Evolutionary conservation across 345 rosid genomes (phyloP), one percentile per base, ranked within the genome.

Genomic region (Gossypium anomalum): DNA sequence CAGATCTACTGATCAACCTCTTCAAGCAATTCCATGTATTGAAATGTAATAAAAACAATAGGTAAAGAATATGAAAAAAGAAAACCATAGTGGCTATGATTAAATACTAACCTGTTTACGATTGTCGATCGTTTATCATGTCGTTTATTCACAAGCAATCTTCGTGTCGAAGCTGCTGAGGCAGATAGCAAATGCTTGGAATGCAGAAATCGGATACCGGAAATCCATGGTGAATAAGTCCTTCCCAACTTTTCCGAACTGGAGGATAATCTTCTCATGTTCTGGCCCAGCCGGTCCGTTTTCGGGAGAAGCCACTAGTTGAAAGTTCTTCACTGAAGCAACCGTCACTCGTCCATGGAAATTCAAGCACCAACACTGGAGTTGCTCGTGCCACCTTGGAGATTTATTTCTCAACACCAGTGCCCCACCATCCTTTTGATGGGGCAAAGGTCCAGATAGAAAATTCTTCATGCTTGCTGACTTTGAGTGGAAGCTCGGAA

Each of bases 341-440:
- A 90, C 90, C 0, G 95, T 90, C 48, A 90, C 95, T 58, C 91
- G 82, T 15, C 95, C 95, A 49, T 86, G 86, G 80, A 90, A 90
- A 73, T 90, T 90, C 74, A 89, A 77, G 83, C 95, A 89, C 95
- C 93, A 90, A 71, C 93, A 90, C 44, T 87, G 93, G 29, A 88
- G 88, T 77, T 90, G 93, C 75, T 87, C 95, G n/a, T 90, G 95
- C 93, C 95, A 90, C 77, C 93, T 78, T 60, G 93, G 96, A 45
- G 93, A 75, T 85, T 89, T 90, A 64, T 90, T 89, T 75, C 79
- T 89, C 72, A 90, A 79, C 15, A 84, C 85, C 66, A 90, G 60
- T 34, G 84, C 67, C 29, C 75, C 51, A 2, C 13, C 85, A 23
- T 83, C 88, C 69, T 79, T 85, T 78, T 57, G 68, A 77, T 61